Base-by-base conservation (phyloP, 129 eudicot genomes). In the Ambrosia artemisiifolia region DNA sequence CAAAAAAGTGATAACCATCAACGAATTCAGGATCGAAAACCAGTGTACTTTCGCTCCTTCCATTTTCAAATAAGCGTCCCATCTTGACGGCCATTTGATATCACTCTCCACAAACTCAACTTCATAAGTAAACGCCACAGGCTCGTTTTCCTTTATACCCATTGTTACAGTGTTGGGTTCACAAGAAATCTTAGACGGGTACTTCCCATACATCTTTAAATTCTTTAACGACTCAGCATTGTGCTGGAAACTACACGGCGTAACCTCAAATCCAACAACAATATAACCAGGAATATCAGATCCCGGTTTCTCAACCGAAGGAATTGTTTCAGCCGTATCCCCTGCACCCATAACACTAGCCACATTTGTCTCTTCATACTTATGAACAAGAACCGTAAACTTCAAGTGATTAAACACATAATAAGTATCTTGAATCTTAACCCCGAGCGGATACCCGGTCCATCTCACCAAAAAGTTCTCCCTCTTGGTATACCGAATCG, bases 401-500 rank as follows among this genome's bases (percentile, higher is more conserved):
- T 53, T 53, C 11, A 53, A 53, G 12, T 53, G 60, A 53, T 53
- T 53, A 3, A 53, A 53, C 60, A 53, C 60, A 53, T 53, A 53
- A 53, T 53, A 53, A 0, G 32, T 17, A 53, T 53, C 60, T 53
- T 53, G 60, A 53, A 53, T 2, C 60, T 53, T 53, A 30, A 53
- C 60, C 60, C 60, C 60, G 60, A 53, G 60, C 18, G 60, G 60
- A 18, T 53, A 53, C 60, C 60, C 60, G 4, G 60, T 53, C 60
- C 60, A 53, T 18, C 60, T 53, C 60, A 53, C 60, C 60, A 53
- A 53, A 32, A 53, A 53, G 17, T 53, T 53, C 17, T 53, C 60
- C 32, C 28, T 53, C 60, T 53, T 53, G 4, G 60, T 53, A 30
- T 53, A 53, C 60, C 60, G 28, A 53, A 53, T 53, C 3, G 60